Evolutionary conservation across 805 yeast species (phyloP), one percentile per base, ranked within the genome.

Genomic region (Saccharomycopsis guyanensis): DNA sequence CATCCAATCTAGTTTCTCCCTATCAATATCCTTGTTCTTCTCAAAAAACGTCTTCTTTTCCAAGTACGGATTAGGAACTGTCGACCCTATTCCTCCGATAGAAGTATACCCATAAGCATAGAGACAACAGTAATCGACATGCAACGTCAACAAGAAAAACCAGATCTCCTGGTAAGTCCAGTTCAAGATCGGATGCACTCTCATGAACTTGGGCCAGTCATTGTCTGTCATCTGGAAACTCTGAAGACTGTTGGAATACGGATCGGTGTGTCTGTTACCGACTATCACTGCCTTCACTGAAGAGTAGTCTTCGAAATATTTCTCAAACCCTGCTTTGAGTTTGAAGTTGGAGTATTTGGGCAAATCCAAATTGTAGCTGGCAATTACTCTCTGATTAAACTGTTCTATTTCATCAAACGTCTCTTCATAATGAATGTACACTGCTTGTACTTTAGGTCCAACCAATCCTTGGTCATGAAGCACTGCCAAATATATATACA

Each of bases 71-170:
- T 93, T 93, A 29, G 75, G 78, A 2, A 72, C 56, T 0, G 98
- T 91, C 37, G 78, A 74, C 46, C 73, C 65, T 1, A 78, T 66
- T 0, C 95, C 93, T 2, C 98, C 98, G 16, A 93, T 63, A 1
- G 96, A 86, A 1, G 98, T 89, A 58, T 82, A 93, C 0, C 98
- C 98, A 32, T 55, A 46, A 54, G 84, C 94, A 57, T 93, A 93
- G 46, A 93, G 65, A 2, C 59, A 56, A 60, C 97, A 91, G 60
- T 91, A 88, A 2, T 72, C 71, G 36, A 82, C 71, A n/a, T 71
- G 59, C 18, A 77, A 66, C 19, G 66, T 73, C 18, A 78, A 63
- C 42, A 91, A 63, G 58, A 91, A 89, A 53, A 77, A 76, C 98
- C 98, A 93, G 2, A 93, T 71, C 47, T 88, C 86, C 18, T 74